Base-by-base conservation (phyloP, 75 land plant species). In the Pinus albicaulis region DNA sequence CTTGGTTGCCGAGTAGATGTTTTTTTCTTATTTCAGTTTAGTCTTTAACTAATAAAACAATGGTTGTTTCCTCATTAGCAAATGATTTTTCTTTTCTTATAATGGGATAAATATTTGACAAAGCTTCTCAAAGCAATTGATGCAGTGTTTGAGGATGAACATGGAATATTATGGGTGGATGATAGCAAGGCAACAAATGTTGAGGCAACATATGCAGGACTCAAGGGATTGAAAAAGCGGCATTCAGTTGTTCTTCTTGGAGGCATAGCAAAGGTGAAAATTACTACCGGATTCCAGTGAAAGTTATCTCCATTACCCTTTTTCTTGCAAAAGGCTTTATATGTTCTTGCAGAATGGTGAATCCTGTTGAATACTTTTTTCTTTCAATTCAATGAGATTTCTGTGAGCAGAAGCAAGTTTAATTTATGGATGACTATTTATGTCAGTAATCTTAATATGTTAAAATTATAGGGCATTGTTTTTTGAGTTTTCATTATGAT, bases 181-280 rank as follows among this genome's bases (percentile, higher is more conserved):
- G 91, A 91, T 71, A 89, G 93, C 75, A 91, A 91, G 79, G 93
- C 93, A 74, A 91, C 93, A 61, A 91, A 91, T 76, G 84, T 91
- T 12, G 89, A 91, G 52, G 86, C 93, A 62, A 83, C 93, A 55
- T 84, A 80, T 63, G 72, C 77, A 15, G 93, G 91, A 71, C 25
- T 91, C 28, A 79, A 75, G 73, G 89, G 93, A 58, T 66, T 91
- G 3, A 78, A 62, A 44, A 82, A 76, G 19, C 73, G 72, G 58
- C 84, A 76, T 60, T 80, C 87, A 44, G 83, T 91, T 59, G 81
- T 91, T 58, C 77, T 91, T 73, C 93, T 91, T 74, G 93, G 93
- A 38, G 93, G 93, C 23, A 81, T 89, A 53, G 89, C 89, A 57
- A 91, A 91, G 91, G 93, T 90, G 26, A n/a, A 15, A 68, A 28